phyloP scores from a whole-genome alignment of 202 grass and related monocot genomes.

The Zoysia matrella region DNA sequence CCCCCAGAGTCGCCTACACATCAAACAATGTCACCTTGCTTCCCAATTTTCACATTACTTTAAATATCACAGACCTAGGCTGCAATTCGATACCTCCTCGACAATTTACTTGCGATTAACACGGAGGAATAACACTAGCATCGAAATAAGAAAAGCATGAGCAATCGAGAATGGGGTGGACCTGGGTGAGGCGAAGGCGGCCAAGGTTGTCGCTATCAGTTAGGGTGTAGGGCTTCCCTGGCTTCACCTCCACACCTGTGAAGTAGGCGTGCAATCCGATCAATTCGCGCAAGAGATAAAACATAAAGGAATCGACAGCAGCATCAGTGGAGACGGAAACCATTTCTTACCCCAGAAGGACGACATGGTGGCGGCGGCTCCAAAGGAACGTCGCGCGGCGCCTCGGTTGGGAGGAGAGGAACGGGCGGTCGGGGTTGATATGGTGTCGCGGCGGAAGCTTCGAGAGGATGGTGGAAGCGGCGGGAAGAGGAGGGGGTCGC shows the following conservation, averaged over 20 bases:
- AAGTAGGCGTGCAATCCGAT: not conserved
- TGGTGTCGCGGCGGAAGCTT: constrained; percentile 23
- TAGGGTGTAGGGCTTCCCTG: constrained; percentile 77
- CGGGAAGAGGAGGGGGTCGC: not conserved
- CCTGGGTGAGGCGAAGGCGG: constrained; percentile 78
- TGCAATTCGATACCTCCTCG: not conserved
- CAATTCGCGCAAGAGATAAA: not conserved
- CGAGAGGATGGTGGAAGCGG: constrained; percentile 32
- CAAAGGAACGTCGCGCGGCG: not conserved
- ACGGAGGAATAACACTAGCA: not conserved
- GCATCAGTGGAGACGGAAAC: not conserved
- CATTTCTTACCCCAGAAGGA: constrained; percentile 76
- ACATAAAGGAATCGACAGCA: not conserved
- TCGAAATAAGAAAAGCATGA: not conserved
- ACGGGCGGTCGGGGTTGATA: not conserved
- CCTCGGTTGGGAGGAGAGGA: not conserved
- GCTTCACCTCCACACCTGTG: constrained; percentile 76
- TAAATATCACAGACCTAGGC: not conserved
- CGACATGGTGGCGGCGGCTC: constrained; percentile 42
- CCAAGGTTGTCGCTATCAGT: constrained; percentile 39
- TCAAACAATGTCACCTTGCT: not conserved
- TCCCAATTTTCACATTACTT: not conserved
- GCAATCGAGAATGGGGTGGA: not conserved
- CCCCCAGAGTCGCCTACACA: constrained; percentile 64
- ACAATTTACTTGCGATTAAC: not conserved